A percentile compares a stretch with the other conserved stretches of the same genome.
These are phyloP conservation scores for Stipa capillata DNA, from an alignment of 176 grass and related monocot genomes.

Conservation along the genomic window DNA sequence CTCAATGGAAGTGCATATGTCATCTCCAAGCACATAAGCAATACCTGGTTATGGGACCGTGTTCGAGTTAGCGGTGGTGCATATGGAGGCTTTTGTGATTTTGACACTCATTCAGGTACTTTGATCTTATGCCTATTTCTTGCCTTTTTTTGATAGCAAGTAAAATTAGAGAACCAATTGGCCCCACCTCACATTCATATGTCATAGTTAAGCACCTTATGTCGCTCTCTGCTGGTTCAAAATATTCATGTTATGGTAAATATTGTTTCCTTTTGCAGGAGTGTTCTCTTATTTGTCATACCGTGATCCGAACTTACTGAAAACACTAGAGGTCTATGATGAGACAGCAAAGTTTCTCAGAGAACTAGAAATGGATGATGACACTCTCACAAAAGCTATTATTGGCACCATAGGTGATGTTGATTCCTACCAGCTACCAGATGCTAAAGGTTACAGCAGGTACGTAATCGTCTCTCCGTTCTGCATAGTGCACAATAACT, in stretches of 20 bases:
- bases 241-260: conserved; percentile 18
- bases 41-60: conserved; percentile 93
- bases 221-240: background rate
- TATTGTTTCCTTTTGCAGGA: conserved; percentile 40
- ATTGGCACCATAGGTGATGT: conserved; percentile 97
- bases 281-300: conserved; percentile 99
- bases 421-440: conserved; percentile 91
- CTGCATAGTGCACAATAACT: background rate
- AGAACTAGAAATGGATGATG: conserved; percentile 77
- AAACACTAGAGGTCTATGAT: conserved; percentile 93
- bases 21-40: conserved; percentile 93
- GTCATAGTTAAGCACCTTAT: background rate
- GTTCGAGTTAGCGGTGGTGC: conserved; percentile 96
- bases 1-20: conserved; percentile 94
- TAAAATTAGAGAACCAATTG: background rate
- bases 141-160: background rate
- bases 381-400: conserved; percentile 90
- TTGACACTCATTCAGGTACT: conserved; percentile 93
- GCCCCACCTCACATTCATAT: background rate
- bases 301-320: conserved; percentile 94
- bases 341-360: conserved; percentile 85
- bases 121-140: background rate
- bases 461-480: conserved; percentile 24
- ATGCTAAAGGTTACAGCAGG: conserved; percentile 99
- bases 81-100: conserved; percentile 99